Evolutionary conservation across 495 filamentous ascomycete genomes (phyloP), one percentile per base, ranked within the genome.

Genomic region (Aspergillus sclerotiicarbonarius): DNA sequence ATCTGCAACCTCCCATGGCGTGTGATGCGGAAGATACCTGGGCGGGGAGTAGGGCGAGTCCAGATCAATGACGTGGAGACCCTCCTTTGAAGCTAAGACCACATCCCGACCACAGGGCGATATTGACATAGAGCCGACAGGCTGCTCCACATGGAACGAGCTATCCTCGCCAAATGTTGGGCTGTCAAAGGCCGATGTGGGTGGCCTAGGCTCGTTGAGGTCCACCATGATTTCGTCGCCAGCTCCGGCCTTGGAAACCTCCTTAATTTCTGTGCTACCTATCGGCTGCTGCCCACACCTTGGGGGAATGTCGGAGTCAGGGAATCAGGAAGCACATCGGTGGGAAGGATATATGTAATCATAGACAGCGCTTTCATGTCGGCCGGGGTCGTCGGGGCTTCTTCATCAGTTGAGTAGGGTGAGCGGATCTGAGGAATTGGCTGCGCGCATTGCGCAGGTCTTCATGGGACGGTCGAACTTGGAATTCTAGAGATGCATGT

Each of bases 1-100:
- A 71, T 98, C 93, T n/a, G 92, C 91, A 5, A 98, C 92, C 51
- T 95, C 86, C 91, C 92, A 96, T n/a, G 89, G 87, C 8, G 90
- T 87, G 37, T 90, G 87, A 68, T 96, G 90, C 59, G 87, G 86
- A 25, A 98, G 84, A 65, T 92, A 86, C 12, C 92, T 87, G 32
- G 93, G 93, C 13, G 90, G 90, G 51, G 88, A 93, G 71, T 90
- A 93, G 13, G 91, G 92, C 13, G 85, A 92, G 73, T 98, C 93
- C 44, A 98, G 82, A 61, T 98, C 93, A 56, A 98, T 92, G 64
- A 98, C 89, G 72, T 94, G 87, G 33, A 98, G 83, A 25, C 92
- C 93, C 61, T 93, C 77, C 54, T 77, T 80, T 78, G 93, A 96
- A 50, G 91, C 93, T 57, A 98, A 79, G 12, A 94, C 92, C 19